phyloP scores from a whole-genome alignment of 2,329 filamentous ascomycete species.

The Fusarium sp. region DNA sequence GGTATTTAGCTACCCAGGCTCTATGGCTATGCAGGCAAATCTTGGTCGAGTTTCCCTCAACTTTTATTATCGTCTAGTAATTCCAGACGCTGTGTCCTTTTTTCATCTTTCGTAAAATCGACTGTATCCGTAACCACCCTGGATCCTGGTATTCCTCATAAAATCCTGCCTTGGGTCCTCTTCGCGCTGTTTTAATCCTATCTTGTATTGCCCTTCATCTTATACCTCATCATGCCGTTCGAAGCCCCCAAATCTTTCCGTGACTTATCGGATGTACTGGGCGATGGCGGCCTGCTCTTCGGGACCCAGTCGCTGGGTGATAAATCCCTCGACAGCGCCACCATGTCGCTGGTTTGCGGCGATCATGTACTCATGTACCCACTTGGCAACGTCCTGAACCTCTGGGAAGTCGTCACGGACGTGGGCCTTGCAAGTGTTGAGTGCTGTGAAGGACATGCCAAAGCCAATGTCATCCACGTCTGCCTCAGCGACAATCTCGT shows the following conservation, averaged over 20 bases:
- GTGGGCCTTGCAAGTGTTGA: conserved; percentile 88
- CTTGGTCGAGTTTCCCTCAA: neutral
- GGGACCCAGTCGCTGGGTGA: conserved; percentile 75
- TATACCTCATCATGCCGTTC: neutral
- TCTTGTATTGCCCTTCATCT: neutral
- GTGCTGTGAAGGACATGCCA: conserved; percentile 91
- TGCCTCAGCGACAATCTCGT: conserved; percentile 84
- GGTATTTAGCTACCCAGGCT: neutral
- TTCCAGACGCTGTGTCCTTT: neutral
- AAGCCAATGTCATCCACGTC: conserved; percentile 97
- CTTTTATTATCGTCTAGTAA: conserved; percentile 1
- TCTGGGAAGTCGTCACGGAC: conserved; percentile 87
- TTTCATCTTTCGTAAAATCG: neutral
- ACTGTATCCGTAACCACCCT: neutral
- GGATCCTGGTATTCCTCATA: conserved; percentile 3
- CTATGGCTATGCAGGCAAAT: neutral
- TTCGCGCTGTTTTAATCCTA: neutral
- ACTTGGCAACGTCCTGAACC: conserved; percentile 82
- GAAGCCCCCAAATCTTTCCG: neutral
- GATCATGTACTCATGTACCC: conserved; percentile 84
- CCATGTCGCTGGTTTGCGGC: conserved; percentile 80
- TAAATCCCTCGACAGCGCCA: conserved; percentile 78
- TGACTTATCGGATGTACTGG: conserved; percentile 60
- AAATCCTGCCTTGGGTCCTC: neutral
- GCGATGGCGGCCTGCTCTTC: conserved; percentile 68